Evolutionary conservation across 2,329 filamentous ascomycete genomes (phyloP), one percentile per base, ranked within the genome.

Genomic region (Hypoxylon rubiginosum): DNA sequence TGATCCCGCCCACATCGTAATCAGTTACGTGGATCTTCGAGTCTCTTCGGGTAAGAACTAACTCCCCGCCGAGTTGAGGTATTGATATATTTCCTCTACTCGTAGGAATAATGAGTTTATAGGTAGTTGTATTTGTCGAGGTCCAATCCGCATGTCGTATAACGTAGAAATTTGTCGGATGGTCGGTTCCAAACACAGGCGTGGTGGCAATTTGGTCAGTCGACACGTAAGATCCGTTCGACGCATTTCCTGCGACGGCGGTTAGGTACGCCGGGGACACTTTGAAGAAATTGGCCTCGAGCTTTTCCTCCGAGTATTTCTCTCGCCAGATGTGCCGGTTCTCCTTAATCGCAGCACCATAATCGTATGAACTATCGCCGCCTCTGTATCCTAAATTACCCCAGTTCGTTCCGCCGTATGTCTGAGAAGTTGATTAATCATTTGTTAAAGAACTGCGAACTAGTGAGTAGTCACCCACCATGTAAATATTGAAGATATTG

Each of bases 331-430:
- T 81, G 1, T 85, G 85, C 24, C 92, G 85, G 45, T 92, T 88
- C 74, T 96, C 92, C 0, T 85, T 84, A 56, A 95, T 92, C 6
- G 84, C 81, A 7, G 83, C 80, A 7, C 81, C 84, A 54, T 87
- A 88, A 64, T 88, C 85, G 51, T 87, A 86, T 0, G 83, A 85
- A 0, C 86, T 89, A 65, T 90, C 90, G 2, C 85, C 88, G 10
- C 88, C 89, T 9, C 90, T 84, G 69, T 93, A 88, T 0, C 92
- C 91, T 4, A 93, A 78, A 67, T 93, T 94, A 0, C 92, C 92
- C 92, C 92, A 95, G 75, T 95, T 96, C 0, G 92, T 94, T 5
- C 92, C 92, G 13, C 92, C 92, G 69, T 85, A 92, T 0, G 86
- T 89, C 86, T 87, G 34, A 1, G 34, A 43, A 46, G 45, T 48